A percentile compares a stretch with the other conserved stretches of the same genome.
phyloP scores from a whole-genome alignment of 805 yeast species.

The Candida silvatica region DNA sequence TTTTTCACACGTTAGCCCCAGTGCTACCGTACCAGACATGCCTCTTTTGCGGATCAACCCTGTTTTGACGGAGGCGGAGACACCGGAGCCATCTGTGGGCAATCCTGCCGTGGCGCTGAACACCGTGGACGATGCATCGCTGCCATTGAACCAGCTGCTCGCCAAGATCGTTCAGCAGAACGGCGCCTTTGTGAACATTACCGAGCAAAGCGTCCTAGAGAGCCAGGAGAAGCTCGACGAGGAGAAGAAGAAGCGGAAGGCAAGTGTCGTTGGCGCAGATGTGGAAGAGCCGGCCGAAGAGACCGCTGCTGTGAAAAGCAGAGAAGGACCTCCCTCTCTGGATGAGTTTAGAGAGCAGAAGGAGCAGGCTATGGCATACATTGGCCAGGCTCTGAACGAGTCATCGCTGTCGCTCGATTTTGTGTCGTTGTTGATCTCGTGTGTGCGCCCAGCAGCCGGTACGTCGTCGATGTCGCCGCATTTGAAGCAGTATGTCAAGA shows the following conservation, averaged over 20 bases:
- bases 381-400: conserved; percentile 74
- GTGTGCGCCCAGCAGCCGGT: conserved; percentile 79
- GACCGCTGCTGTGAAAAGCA: conserved; percentile 9
- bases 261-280: conserved; percentile 9
- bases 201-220: conserved; percentile 40
- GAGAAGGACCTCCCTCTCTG: conserved; percentile 15
- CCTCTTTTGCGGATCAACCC: not conserved
- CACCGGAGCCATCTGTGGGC: not conserved
- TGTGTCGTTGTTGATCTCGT: conserved; percentile 72
- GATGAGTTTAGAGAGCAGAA: conserved; percentile 42
- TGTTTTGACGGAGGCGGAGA: not conserved
- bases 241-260: conserved; percentile 7
- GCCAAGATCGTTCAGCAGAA: conserved; percentile 9
- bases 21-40: no score
- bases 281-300: not conserved
- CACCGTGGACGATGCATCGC: conserved; percentile 9
- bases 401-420: conserved; percentile 83
- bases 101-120: not conserved
- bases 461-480: conserved; percentile 83
- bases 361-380: conserved; percentile 40
- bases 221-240: conserved; percentile 11
- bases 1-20: no score
- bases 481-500: conserved; percentile 61
- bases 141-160: conserved; percentile 10
- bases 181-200: conserved; percentile 42